Conservation (phyloP, 768 basidiomycete species). For the Calocybe cyanea region DNA sequence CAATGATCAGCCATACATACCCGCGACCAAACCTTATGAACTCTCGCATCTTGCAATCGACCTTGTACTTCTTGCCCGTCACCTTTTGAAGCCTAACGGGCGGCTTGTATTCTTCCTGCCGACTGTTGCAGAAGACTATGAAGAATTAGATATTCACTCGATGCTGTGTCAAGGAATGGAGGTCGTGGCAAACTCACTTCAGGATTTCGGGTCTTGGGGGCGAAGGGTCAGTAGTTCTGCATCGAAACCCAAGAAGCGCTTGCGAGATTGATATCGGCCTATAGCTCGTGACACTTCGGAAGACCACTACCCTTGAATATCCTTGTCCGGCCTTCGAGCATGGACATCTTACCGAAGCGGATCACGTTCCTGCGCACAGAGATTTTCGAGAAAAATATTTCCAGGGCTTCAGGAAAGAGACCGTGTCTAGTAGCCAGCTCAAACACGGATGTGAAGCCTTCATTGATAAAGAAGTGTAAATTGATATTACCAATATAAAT, state of each 20-base stretch:
- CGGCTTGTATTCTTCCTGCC: conserved; percentile 95
- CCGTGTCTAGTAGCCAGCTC: neutral
- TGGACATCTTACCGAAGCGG: conserved; percentile 11
- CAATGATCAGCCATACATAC: conserved; percentile 72
- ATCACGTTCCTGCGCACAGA: conserved; percentile 76
- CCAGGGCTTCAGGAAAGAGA: conserved; percentile 63
- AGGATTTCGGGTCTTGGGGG: conserved; percentile 95
- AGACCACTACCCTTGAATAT: conserved; percentile 43
- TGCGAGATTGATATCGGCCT: conserved; percentile 4
- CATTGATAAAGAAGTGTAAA: neutral
- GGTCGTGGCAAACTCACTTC: conserved; percentile 82
- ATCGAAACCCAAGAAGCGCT: neutral
- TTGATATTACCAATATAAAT: neutral
- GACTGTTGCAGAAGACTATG: conserved; percentile 88
- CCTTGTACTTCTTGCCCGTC: conserved; percentile 77
- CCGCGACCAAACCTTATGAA: conserved; percentile 91
- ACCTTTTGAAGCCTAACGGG: conserved; percentile 80
- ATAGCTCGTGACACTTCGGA: conserved; percentile 90
- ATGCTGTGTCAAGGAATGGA: conserved; percentile 87
- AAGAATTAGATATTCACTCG: conserved; percentile 76
- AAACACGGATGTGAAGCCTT: neutral
- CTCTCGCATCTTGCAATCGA: conserved; percentile 79
- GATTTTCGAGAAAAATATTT: conserved; percentile 90
- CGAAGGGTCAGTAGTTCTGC: conserved; percentile 58
- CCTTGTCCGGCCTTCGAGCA: conserved; percentile 54